A percentile compares a stretch with the other conserved stretches of the same genome.
Conservation (phyloP, 306 rosid genomes). For the Castanopsis chinensis region DNA sequence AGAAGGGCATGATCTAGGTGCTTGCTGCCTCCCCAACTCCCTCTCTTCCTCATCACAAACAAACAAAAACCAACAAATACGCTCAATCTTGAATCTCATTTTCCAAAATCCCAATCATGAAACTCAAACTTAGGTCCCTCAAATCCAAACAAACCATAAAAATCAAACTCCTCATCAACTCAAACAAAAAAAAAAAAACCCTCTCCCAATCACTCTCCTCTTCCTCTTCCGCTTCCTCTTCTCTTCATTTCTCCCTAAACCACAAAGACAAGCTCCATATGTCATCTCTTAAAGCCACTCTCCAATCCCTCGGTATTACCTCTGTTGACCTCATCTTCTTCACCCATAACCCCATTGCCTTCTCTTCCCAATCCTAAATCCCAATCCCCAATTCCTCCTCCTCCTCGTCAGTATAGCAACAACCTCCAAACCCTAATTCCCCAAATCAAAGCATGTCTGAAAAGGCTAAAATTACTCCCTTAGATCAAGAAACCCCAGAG, state of each 20-base stretch:
- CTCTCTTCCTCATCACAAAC: too few species aligned
- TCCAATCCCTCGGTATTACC: conserved; percentile 55
- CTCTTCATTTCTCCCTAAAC: conserved; percentile 72
- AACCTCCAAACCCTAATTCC: conserved; percentile 22
- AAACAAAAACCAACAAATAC: too few species aligned
- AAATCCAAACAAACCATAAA: conserved; percentile 62
- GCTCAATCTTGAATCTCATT: background rate
- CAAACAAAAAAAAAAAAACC: conserved; percentile 35
- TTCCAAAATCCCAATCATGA: conserved; percentile 36
- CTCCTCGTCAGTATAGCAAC: background rate
- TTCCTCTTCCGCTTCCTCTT: conserved; percentile 29
- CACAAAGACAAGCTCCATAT: conserved; percentile 57
- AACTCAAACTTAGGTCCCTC: conserved; percentile 54
- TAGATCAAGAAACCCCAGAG: background rate
- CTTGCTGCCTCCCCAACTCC: too few species aligned
- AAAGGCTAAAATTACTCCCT: background rate
- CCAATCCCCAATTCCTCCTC: background rate
- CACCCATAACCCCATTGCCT: conserved; percentile 38
- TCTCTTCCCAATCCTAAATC: background rate
- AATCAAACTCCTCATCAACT: conserved; percentile 53
- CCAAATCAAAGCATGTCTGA: background rate
- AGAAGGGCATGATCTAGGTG: too few species aligned
- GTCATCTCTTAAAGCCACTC: conserved; percentile 39
- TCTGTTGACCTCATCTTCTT: conserved; percentile 80
- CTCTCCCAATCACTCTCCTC: conserved; percentile 37